Evolutionary conservation across 2,329 filamentous ascomycete genomes (phyloP).

Genomic region (Leptoxyphium fumago): DNA sequence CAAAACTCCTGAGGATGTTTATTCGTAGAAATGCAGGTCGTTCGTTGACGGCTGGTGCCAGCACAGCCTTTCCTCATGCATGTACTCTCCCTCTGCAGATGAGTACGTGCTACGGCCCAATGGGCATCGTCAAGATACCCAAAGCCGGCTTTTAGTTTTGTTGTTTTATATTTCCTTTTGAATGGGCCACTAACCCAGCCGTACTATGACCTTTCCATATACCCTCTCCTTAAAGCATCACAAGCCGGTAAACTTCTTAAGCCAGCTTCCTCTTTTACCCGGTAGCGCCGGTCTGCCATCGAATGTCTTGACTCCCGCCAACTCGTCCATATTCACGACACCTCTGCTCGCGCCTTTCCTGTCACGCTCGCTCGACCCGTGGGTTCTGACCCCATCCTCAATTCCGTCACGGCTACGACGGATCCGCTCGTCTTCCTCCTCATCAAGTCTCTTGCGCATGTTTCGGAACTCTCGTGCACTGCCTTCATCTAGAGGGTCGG

Average conservation of each 20-base stretch:
- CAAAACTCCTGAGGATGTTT: background rate
- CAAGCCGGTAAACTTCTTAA: slow-evolving; percentile 30
- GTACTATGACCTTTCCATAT: no score
- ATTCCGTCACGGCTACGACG: slow-evolving; percentile 9
- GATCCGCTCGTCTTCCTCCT: slow-evolving; percentile 11
- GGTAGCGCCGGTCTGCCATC: slow-evolving; percentile 26
- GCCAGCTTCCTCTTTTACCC: slow-evolving; percentile 30
- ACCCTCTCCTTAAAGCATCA: slow-evolving; percentile 1
- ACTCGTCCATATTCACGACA: slow-evolving; percentile 17
- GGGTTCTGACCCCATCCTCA: slow-evolving; percentile 13
- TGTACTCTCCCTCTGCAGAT: background rate
- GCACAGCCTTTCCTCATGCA: background rate
- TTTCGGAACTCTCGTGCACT: slow-evolving; percentile 19
- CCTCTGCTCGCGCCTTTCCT: slow-evolving; percentile 6
- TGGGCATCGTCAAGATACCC: no score
- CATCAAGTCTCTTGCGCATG: slow-evolving; percentile 9
- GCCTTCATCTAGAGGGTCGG: slow-evolving; percentile 12
- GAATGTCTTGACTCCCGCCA: slow-evolving; percentile 20
- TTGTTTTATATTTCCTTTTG: no score
- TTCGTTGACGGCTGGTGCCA: background rate
- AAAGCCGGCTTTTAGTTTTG: no score
- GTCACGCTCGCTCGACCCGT: slow-evolving; percentile 21
- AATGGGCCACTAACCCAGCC: no score
- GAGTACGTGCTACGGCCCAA: no score
- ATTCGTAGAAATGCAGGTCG: background rate